Percentiles rank a stretch among this genome's conserved stretches.
These are phyloP conservation scores for Tillandsia leiboldiana DNA, from an alignment of 176 grass and related monocot genomes.

Conservation along the genomic window DNA sequence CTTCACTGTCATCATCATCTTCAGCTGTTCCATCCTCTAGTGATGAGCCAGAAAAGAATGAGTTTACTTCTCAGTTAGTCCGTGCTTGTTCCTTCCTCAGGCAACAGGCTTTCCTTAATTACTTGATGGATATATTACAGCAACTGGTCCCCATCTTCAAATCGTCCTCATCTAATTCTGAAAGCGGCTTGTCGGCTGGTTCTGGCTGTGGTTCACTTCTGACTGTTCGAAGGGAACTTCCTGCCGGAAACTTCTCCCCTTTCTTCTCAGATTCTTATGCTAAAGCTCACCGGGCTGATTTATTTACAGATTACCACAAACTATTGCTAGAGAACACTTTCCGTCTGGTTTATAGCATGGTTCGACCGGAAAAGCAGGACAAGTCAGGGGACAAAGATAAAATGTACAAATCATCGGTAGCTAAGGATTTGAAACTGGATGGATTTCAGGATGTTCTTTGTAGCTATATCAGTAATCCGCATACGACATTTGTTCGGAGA, in stretches of 20 bases:
- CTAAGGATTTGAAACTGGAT: slow-evolving; percentile 90
- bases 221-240: slow-evolving; percentile 72
- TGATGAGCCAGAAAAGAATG: slow-evolving; percentile 79
- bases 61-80: slow-evolving; percentile 78
- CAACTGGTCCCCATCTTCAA: slow-evolving; percentile 86
- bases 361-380: slow-evolving; percentile 89
- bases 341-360: slow-evolving; percentile 90
- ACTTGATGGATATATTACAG: slow-evolving; percentile 96
- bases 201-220: slow-evolving; percentile 85
- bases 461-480: slow-evolving; percentile 95
- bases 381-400: slow-evolving; percentile 81
- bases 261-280: slow-evolving; percentile 98
- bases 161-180: slow-evolving; percentile 51
- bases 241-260: slow-evolving; percentile 94
- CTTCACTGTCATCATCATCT: slow-evolving; percentile 32
- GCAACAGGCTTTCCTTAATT: slow-evolving; percentile 84
- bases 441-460: slow-evolving; percentile 95
- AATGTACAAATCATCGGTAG: slow-evolving; percentile 47
- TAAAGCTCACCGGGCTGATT: slow-evolving; percentile 86
- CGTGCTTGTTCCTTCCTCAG: slow-evolving; percentile 76
- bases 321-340: slow-evolving; percentile 90
- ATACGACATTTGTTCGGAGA: slow-evolving; percentile 85
- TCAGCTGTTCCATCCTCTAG: slow-evolving; percentile 28
- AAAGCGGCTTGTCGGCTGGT: slow-evolving; percentile 41
- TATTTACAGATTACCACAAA: slow-evolving; percentile 85